phyloP scores from a whole-genome alignment of 148 eudicot species.

The Cornus kousa region DNA sequence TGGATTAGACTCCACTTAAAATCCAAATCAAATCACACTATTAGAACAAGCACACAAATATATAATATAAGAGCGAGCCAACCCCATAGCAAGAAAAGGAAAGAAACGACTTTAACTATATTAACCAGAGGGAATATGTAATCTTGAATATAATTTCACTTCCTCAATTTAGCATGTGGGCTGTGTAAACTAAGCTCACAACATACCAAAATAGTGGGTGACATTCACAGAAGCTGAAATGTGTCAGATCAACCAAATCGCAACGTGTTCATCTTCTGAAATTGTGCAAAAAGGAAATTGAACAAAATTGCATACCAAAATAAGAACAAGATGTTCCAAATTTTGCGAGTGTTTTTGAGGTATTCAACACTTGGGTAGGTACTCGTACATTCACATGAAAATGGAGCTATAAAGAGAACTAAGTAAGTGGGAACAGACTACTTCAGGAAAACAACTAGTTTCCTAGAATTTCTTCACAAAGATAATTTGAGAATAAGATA shows the following conservation, averaged over 20 bases:
- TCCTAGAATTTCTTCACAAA: neutral
- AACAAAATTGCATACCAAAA: neutral
- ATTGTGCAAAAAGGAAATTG: neutral
- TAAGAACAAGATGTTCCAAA: neutral
- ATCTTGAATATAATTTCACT: neutral
- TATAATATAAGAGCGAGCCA: neutral
- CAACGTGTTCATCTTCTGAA: neutral
- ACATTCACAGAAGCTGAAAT: neutral
- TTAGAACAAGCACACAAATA: neutral
- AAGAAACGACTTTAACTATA: neutral
- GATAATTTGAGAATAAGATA: too few relatives aligned
- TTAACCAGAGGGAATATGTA: neutral
- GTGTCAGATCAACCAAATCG: neutral
- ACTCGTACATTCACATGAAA: neutral
- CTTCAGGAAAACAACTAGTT: neutral
- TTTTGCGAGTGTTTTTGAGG: neutral
- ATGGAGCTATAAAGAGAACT: neutral
- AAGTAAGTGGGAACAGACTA: neutral
- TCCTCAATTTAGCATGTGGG: neutral
- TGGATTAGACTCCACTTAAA: neutral
- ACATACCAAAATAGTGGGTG: neutral
- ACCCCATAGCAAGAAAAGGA: neutral
- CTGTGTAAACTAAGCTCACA: neutral
- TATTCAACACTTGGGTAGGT: neutral
- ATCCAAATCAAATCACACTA: neutral